Base-by-base conservation (phyloP, 148 eudicot genomes). In the Nepenthes mirabilis region DNA sequence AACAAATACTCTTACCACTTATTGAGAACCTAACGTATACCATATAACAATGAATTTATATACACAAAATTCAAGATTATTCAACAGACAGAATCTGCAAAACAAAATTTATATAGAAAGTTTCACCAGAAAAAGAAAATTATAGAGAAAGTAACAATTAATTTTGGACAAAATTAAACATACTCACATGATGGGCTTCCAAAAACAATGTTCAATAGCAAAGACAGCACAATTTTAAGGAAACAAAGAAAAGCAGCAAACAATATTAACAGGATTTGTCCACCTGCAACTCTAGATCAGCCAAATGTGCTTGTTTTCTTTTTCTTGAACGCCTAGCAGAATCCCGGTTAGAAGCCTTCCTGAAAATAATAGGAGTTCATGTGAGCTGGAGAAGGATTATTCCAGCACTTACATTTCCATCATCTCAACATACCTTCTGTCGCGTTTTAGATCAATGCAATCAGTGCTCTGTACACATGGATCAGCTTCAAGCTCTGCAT, bases 321-420 rank as follows among this genome's bases (percentile, higher is more conserved):
- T 68, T 78, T 67, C 97, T 76, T 0, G 96, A 91, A 56, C 97
- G 93, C 66, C 96, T 76, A 54, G 97, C 97, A 48, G 97, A 91
- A 74, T 88, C 95, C 75, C 96, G 79, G 57, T 91, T 91, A 2
- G 97, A 88, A 58, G 65, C 85, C 96, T 75, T 88, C 80, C 97
- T 91, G 78, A 55, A 71, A 36, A 62, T 52, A 35, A 37, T 35
- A 57, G 4, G 4, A 50, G 53, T 14, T 3, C 57, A 64, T 10
- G 66, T 33, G 33, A 56, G 57, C 49, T 56, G 32, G 61, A 50
- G 45, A 4, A 40, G 45, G 11, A 50, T 11, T 11, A 50, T 2
- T 47, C 23, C 11, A 11, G 13, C 53, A 50, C 13, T 50, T 50
- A 11, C 49, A 47, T 50, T 11, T 7, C 53, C 53, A 51, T 12